Evolutionary conservation across 129 eudicot species (phyloP).

Genomic region (Saposhnikovia divaricata): DNA sequence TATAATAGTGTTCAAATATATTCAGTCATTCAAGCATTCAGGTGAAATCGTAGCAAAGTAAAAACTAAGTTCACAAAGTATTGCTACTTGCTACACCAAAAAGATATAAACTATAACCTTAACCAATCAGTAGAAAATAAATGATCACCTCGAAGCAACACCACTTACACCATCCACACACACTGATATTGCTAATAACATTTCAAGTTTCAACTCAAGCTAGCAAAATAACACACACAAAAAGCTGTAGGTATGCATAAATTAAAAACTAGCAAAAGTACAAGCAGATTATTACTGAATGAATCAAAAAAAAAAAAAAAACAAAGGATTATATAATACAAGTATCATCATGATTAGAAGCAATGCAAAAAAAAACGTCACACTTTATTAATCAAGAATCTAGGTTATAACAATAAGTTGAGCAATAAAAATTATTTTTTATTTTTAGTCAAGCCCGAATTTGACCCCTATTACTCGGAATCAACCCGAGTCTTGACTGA

Average conservation of each 20-base stretch:
- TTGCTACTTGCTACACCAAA: not conserved
- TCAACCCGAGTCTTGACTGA: too few species aligned
- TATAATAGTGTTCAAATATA: too few species aligned
- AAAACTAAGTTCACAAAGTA: not conserved
- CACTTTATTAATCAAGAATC: not conserved
- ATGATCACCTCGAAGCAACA: not conserved
- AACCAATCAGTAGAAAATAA: not conserved
- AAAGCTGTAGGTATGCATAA: too few species aligned
- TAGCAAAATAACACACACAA: not conserved
- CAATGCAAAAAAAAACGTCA: not conserved
- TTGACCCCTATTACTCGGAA: too few species aligned
- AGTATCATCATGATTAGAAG: not conserved
- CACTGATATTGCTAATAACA: not conserved
- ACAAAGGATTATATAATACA: not conserved
- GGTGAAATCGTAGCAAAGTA: too few species aligned
- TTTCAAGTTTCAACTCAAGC: not conserved
- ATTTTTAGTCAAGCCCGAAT: too few species aligned
- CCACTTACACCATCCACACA: not conserved
- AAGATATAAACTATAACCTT: not conserved
- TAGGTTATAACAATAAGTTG: too few species aligned
- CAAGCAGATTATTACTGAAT: not conserved
- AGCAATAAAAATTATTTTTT: too few species aligned
- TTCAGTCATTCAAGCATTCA: too few species aligned
- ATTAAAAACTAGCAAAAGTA: not conserved
- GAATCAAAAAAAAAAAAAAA: not conserved